Evolutionary conservation across 106 monocot genomes (phyloP).

Genomic region (Dactylorhiza incarnata): DNA sequence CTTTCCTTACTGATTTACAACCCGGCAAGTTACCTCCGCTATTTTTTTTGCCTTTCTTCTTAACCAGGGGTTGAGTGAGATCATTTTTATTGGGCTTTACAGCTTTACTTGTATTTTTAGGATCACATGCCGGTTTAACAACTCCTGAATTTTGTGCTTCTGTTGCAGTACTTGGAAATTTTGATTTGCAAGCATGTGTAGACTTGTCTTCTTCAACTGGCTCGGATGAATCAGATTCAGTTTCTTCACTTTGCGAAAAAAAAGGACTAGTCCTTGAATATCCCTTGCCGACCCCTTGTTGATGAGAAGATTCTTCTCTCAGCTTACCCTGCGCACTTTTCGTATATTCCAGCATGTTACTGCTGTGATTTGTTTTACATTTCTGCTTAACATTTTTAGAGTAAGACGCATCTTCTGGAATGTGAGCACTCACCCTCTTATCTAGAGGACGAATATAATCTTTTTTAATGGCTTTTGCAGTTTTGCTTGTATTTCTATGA

Average conservation of each 20-base stretch:
- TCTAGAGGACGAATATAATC: conserved; percentile 9
- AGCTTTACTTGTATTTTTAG: conserved; percentile 29
- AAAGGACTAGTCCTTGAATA: conserved; percentile 4
- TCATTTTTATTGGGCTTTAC: conserved; percentile 25
- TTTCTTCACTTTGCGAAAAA: conserved; percentile 45
- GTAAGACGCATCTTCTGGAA: conserved; percentile 17
- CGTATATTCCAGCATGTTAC: not conserved
- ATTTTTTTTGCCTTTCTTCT: conserved; percentile 30
- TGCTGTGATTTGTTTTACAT: conserved; percentile 18
- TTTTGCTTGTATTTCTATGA: conserved; percentile 28
- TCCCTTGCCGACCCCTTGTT: conserved; percentile 2
- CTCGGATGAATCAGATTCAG: conserved; percentile 78
- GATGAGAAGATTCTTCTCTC: conserved; percentile 19
- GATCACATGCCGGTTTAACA: conserved; percentile 14
- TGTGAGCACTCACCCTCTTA: not conserved
- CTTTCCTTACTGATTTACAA: conserved; percentile 25
- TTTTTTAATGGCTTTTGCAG: conserved; percentile 25
- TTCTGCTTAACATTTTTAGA: conserved; percentile 33
- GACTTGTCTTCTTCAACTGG: conserved; percentile 22
- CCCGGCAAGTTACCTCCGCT: conserved; percentile 4
- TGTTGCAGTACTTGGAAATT: conserved; percentile 5
- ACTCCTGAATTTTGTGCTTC: conserved; percentile 2
- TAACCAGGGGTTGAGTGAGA: conserved; percentile 14
- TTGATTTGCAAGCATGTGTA: conserved; percentile 12
- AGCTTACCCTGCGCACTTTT: conserved; percentile 21